A percentile compares a stretch with the other conserved stretches of the same genome.
Conservation (phyloP, 495 filamentous ascomycete species). For the Penicillium simplicissimum region DNA sequence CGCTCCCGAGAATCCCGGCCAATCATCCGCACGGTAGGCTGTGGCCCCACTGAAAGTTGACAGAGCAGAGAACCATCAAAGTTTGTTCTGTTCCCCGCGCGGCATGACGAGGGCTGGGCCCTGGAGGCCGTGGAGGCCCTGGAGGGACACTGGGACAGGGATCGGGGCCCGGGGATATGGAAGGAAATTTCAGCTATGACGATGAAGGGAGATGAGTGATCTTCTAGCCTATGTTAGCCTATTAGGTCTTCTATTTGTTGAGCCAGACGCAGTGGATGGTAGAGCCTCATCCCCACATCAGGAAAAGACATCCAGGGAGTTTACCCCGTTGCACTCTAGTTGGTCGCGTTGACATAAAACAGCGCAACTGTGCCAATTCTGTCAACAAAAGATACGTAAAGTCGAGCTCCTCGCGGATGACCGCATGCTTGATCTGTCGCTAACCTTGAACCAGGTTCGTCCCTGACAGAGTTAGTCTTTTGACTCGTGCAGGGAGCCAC, state of each 20-base stretch:
- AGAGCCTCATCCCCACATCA: neutral
- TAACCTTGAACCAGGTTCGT: conserved; percentile 2
- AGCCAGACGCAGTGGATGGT: neutral
- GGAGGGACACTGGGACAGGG: conserved; percentile 1
- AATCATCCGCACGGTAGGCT: conserved; percentile 6
- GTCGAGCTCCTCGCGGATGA: neutral
- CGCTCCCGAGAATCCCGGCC: conserved; percentile 1
- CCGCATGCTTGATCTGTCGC: conserved; percentile 1
- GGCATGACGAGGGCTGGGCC: conserved; percentile 6
- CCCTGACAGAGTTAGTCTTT: conserved; percentile 1
- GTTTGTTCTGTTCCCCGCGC: conserved; percentile 2
- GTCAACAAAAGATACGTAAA: neutral
- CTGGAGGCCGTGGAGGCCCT: too few relatives aligned
- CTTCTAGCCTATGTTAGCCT: neutral
- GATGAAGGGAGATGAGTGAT: neutral
- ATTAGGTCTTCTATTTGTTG: neutral
- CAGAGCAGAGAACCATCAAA: conserved; percentile 10
- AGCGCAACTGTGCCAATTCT: neutral
- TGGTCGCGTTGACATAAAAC: too few relatives aligned
- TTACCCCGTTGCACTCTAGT: too few relatives aligned
- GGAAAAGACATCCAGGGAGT: neutral
- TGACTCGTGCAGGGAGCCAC: conserved; percentile 11
- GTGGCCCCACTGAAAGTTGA: neutral
- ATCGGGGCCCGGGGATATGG: neutral
- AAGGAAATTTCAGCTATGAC: neutral